phyloP scores from a whole-genome alignment of 257 asterid genomes.

The Leptodermis oblonga region DNA sequence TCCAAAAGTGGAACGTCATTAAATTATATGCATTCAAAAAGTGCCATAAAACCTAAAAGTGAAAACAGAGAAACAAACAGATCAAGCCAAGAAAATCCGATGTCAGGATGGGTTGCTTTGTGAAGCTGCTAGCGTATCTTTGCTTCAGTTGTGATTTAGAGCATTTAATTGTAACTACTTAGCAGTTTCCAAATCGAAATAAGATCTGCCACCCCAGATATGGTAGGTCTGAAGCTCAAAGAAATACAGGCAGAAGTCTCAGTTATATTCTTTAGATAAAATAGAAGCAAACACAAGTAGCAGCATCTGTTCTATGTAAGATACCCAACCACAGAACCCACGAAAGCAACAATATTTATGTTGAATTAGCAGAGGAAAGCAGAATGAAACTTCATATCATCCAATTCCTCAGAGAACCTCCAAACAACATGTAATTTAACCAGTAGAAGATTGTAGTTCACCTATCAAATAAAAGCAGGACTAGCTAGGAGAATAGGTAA shows the following conservation, averaged over 20 bases:
- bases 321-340: neutral
- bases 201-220: neutral
- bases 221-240: neutral
- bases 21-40: neutral
- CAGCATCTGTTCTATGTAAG: neutral
- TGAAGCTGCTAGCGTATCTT: neutral
- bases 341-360: neutral
- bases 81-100: slow-evolving; percentile 3
- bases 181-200: neutral
- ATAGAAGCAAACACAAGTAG: neutral
- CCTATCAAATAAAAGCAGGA: neutral
- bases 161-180: neutral
- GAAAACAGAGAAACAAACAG: neutral
- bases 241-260: neutral
- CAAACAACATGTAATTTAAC: neutral
- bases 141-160: neutral
- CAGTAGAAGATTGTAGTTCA: neutral
- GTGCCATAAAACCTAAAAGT: neutral
- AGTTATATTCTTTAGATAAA: neutral
- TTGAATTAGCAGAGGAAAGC: neutral
- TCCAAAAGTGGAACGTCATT: neutral
- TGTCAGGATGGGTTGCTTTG: neutral
- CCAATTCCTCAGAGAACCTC: neutral
- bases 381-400: neutral
- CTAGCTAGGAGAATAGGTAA: neutral